phyloP scores from a whole-genome alignment of 2,329 filamentous ascomycete genomes.

The Zasmidium angulare region DNA sequence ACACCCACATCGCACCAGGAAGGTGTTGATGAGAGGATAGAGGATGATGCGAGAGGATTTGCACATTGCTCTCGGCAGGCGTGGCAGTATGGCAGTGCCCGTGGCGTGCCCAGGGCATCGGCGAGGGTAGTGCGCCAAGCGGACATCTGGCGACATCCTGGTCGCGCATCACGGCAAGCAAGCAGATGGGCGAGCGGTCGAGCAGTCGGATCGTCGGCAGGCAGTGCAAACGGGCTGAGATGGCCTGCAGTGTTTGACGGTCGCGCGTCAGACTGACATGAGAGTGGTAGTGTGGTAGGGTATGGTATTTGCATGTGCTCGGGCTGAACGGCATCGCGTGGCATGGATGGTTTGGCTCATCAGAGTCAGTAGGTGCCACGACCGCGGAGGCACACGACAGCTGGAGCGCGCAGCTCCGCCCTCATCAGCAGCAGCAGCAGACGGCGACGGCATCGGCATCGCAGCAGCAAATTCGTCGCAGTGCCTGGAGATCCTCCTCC shows the following conservation, averaged over 20 bases:
- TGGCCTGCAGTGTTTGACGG: not conserved
- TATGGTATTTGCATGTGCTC: no score
- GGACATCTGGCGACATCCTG: constrained; percentile 5
- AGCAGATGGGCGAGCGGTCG: constrained; percentile 2
- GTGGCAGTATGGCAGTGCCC: constrained; percentile 1
- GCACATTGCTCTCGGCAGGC: not conserved
- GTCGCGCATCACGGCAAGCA: constrained; percentile 12
- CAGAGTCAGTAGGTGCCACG: not conserved
- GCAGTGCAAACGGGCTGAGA: not conserved
- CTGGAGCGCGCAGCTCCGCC: no score
- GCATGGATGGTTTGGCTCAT: not conserved
- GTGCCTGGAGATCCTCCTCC: not conserved
- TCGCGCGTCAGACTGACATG: constrained; percentile 6
- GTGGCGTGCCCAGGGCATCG: not conserved
- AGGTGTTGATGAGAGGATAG: not conserved
- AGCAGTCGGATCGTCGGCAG: constrained; percentile 13
- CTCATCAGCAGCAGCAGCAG: not conserved
- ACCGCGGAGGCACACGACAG: not conserved
- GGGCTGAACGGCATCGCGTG: not conserved
- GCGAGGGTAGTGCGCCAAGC: not conserved
- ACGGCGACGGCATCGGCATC: no score
- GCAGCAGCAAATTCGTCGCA: no score
- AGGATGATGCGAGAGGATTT: not conserved
- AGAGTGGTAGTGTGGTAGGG: no score
- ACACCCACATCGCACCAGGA: not conserved